Evolutionary conservation across 2,329 filamentous ascomycete species (phyloP).

Genomic region (Xylaria sp.): DNA sequence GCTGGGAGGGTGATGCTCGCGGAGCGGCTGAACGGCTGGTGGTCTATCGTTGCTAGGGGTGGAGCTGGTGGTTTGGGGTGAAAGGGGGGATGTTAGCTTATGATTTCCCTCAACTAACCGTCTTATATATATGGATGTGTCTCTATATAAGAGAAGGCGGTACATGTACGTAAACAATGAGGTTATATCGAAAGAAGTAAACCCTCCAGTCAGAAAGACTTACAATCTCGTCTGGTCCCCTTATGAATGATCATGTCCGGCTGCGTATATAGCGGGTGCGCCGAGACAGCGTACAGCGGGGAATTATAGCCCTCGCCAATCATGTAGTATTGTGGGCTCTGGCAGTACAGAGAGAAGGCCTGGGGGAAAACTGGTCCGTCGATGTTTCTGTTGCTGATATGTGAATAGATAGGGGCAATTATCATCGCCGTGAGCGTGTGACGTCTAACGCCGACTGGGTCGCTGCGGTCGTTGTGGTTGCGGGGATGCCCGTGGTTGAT

Average conservation of each 20-base stretch:
- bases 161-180: no score
- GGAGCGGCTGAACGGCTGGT: conserved; percentile 11
- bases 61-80: conserved; percentile 1
- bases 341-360: conserved; percentile 14
- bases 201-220: not conserved
- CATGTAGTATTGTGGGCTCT: not conserved
- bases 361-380: conserved; percentile 8
- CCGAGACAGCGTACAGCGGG: conserved; percentile 20
- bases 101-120: no score
- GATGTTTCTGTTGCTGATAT: not conserved
- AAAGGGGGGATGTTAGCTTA: no score
- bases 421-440: not conserved
- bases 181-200: no score
- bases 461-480: no score
- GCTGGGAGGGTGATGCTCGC: conserved; percentile 40
- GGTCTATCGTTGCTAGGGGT: conserved; percentile 10
- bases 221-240: conserved; percentile 1
- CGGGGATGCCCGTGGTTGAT: not conserved
- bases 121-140: not conserved
- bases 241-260: conserved; percentile 15
- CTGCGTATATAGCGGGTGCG: not conserved
- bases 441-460: not conserved
- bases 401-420: not conserved
- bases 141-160: not conserved
- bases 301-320: conserved; percentile 2